Evolutionary conservation across 352 stramenopile species (phyloP), one percentile per base, ranked within the genome.

Genomic region (Phytophthora tubulina): DNA sequence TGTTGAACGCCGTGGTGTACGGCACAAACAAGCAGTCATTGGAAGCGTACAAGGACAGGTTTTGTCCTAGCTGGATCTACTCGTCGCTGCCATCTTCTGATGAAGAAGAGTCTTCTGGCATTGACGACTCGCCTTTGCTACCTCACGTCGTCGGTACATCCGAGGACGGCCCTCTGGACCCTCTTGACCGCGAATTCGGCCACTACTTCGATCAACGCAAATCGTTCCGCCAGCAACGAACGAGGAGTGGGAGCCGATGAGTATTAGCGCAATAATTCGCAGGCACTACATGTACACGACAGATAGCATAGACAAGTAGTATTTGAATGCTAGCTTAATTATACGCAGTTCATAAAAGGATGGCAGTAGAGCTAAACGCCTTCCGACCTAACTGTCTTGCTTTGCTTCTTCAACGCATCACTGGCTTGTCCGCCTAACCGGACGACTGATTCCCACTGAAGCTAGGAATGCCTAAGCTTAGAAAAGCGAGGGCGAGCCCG

Each of bases 21-120:
- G 86, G 83, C 35, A 92, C 82, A 17, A 94, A 90, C 78, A 90
- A 88, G 39, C 80, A 85, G 62, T 88, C 81, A 7, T 59, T 92
- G n/a, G 76, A 91, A 50, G 80, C 86, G 31, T 94, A 91, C 66
- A 89, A 88, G 52, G 85, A 90, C 38, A 78, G 81, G 0, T 90
- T 91, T 62, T 92, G 81, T 48, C 70, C 79, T n/a, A 61, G 68
- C 4, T 94, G 83, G 86, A 85, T 86, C 49, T 84, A 91, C 64
- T 68, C 81, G 14, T 88, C 82, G 56, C 58, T 92, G 59, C 74
- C 78, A 45, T 92, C 86, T 14, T 87, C 78, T 13, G 84, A 90
- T 27, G 86, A 93, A 46, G 85, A 94, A 39, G 82, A 89, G 17
- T 77, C 75, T 14, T 90, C 84, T 2, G 73, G 79, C 6, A 62